Base-by-base conservation (phyloP, 2,329 filamentous ascomycete genomes). In the Dendrostoma leiphaemia region DNA sequence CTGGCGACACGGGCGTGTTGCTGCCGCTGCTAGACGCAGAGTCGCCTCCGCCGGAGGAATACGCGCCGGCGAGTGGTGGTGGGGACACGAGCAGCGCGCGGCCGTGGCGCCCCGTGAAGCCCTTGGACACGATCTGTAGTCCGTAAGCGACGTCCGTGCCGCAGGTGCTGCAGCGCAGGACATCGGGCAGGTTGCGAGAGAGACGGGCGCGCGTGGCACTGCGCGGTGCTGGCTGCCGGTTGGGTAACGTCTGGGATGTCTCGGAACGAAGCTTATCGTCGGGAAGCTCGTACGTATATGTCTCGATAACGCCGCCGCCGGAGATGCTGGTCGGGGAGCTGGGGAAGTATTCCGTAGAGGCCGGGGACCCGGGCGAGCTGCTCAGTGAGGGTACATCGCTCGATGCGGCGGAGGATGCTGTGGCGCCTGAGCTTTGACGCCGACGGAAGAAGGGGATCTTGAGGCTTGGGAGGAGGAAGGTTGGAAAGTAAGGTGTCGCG, bases 101-200 rank as follows among this genome's bases (percentile, higher is more conserved):
- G 6, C 85, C 85, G 66, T 86, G 79, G 19, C 83, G 82, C 17
- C 85, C 85, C 0, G 80, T 85, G 70, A 88, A 88, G 59, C 82
- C 81, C 65, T 86, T 86, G 59, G 78, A 83, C 35, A 88, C 76
- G 56, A 88, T 81, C 65, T 86, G 83, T 12, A 78, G 75, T 15
- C 74, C 66, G 63, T 83, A 82, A 17, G 82, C 84, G n/a, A 88
- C 66, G 66, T 88, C 82, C 51, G 78, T 72, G 12, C 81, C 74
- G 71, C 84, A 88, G 47, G 69, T 73, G 31, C 74, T 71, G 69
- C 84, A 88, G 59, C 82, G 77, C 47, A 88, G 69, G 1, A 80
- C 83, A 63, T 82, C 76, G 5, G 81, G 80, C 1, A 74, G 72
- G 23, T 68, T 66, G 54, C 74, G 76, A 17, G 70, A 62, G 6